Evolutionary conservation across 768 basidiomycete genomes (phyloP), one percentile per base, ranked within the genome.

Genomic region (Tylopilus balloui): DNA sequence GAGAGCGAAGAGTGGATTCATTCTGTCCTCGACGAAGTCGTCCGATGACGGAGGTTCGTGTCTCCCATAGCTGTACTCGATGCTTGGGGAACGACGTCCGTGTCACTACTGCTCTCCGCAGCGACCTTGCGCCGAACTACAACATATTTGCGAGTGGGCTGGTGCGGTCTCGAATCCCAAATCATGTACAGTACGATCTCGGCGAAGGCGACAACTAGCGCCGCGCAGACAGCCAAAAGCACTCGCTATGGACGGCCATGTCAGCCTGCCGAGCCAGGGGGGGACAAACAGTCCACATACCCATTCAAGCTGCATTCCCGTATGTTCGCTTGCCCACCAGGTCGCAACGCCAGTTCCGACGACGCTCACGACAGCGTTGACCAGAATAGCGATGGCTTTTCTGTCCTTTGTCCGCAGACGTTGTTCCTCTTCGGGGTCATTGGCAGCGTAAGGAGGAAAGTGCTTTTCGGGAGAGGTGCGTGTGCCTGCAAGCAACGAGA

Each of bases 391-490:
- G 19, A 92, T 80, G 12, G 81, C 78, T 50, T 82, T 81, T 47
- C 77, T 71, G 50, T 91, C 87, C 36, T 73, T 73, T 21, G 69
- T 65, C 45, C 67, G 76, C 29, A 73, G 68, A 36, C 70, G 72
- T 38, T 71, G 74, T 13, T 78, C 61, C 48, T 77, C 70, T 53
- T 79, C 75, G 25, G 75, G 76, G 49, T 74, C 74, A 49, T 65
- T 68, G 19, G 72, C 74, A 4, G 60, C 50, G 56, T 81, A 78
- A 9, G 69, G 55, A 27, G 81, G 81, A 51, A 88, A 86, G 29
- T 74, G 80, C 46, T 84, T 78, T 50, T 86, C 81, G 19, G 89
- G 89, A 6, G 87, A 88, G n/a, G 88, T 84, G 37, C 75, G 78
- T 6, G 83, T 76, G 31, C 89, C 89, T 14, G 90, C 88, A 6